Evolutionary conservation across 2,329 filamentous ascomycete species (phyloP).

Genomic region (Metarhizium anisopliae): DNA sequence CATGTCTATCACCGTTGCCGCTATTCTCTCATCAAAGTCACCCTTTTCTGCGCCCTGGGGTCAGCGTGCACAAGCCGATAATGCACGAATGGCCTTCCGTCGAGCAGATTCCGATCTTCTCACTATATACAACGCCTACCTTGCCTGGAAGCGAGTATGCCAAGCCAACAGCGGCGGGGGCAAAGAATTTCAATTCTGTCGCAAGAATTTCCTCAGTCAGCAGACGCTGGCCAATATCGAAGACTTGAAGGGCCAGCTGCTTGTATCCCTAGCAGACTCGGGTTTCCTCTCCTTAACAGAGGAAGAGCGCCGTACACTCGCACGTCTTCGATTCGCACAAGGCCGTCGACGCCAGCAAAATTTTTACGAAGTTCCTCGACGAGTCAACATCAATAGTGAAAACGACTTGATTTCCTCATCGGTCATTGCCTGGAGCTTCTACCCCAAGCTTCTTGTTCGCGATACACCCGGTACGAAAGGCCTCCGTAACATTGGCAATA

Average conservation of each 20-base stretch:
- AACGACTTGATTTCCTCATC: conserved; percentile 74
- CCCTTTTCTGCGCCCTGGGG: conserved; percentile 85
- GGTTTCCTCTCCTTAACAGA: conserved; percentile 69
- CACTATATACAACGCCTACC: conserved; percentile 90
- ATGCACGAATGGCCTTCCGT: conserved; percentile 68
- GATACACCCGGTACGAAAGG: conserved; percentile 64
- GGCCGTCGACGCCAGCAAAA: conserved; percentile 50
- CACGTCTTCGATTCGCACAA: conserved; percentile 54
- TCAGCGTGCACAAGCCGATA: conserved; percentile 72
- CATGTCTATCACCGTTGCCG: conserved; percentile 82
- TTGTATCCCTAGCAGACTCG: conserved; percentile 77
- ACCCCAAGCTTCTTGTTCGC: conserved; percentile 79
- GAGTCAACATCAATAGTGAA: conserved; percentile 65
- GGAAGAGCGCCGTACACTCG: conserved; percentile 61
- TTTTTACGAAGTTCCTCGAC: conserved; percentile 75
- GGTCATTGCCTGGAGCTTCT: conserved; percentile 89
- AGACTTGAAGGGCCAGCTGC: conserved; percentile 85
- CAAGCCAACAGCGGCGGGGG: conserved; percentile 49
- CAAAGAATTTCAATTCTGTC: conserved; percentile 83
- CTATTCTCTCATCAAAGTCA: conserved; percentile 88
- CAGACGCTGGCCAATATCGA: conserved; percentile 88
- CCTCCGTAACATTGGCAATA: conserved; percentile 86
- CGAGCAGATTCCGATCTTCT: conserved; percentile 85
- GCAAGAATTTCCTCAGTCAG: conserved; percentile 86
- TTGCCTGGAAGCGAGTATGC: conserved; percentile 78